Percentiles rank a stretch among this genome's conserved stretches.
These are phyloP conservation scores for Platanthera zijinensis DNA, from an alignment of 106 monocot species.

Conservation along the genomic window DNA sequence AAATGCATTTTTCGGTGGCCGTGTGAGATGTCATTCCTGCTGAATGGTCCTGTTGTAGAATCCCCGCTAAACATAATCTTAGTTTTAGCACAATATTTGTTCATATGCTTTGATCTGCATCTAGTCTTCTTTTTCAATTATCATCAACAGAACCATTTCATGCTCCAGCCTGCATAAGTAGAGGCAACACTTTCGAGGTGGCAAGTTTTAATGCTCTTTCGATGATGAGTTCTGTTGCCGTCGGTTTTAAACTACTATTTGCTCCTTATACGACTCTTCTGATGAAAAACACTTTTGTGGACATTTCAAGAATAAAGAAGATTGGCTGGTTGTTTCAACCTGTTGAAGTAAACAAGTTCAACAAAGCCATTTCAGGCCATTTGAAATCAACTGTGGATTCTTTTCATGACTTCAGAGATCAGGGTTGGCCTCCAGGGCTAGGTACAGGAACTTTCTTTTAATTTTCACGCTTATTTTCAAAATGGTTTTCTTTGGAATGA, in stretches of 20 bases:
- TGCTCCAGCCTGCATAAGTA: slow-evolving; percentile 23
- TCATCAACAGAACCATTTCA: neutral
- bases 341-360: slow-evolving; percentile 25
- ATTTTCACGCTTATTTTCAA: neutral
- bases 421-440: slow-evolving; percentile 26
- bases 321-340: slow-evolving; percentile 4
- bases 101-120: neutral
- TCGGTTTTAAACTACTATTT: slow-evolving; percentile 18
- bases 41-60: no score
- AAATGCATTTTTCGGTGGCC: no score
- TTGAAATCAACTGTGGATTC: slow-evolving; percentile 27
- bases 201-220: slow-evolving; percentile 28
- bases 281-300: slow-evolving; percentile 22
- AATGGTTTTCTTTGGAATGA: no score
- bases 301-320: slow-evolving; percentile 18
- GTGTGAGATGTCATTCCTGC: no score
- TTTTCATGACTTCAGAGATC: slow-evolving; percentile 31
- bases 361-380: slow-evolving; percentile 16
- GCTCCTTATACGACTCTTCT: slow-evolving; percentile 19
- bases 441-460: neutral
- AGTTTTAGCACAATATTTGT: neutral
- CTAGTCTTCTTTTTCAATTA: neutral
- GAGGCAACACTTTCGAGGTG: slow-evolving; percentile 17
- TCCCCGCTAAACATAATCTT: neutral
- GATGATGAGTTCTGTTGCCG: slow-evolving; percentile 15